Base-by-base conservation (phyloP, 495 filamentous ascomycete species). In the Aeminium ludgeri region DNA sequence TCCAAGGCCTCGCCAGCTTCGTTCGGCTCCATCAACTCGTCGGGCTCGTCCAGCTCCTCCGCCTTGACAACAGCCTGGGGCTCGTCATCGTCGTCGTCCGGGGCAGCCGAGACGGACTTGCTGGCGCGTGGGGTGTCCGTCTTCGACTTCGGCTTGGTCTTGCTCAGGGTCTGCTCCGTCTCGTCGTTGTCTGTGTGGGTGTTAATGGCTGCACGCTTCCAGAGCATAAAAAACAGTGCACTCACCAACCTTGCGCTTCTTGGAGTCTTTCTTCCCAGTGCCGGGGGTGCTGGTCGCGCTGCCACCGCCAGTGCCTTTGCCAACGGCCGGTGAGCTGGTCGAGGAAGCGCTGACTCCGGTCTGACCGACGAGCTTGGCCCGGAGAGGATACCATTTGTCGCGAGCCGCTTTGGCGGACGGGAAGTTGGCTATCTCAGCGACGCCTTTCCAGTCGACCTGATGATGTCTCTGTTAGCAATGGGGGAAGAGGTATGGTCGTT, bases 1-100 rank as follows among this genome's bases (percentile, higher is more conserved):
- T 41, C 38, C 38, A 32, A 32, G 15, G 18, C 3, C 27, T 18
- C 27, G 12, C 38, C 38, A n/a, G 27, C 38, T 15, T 31, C 27
- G 28, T 41, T 41, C 13, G 30, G 38, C 38, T 33, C 38, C 38
- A n/a, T n/a, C n/a, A n/a, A n/a, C n/a, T n/a, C n/a, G n/a, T 30
- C 28, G 8, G 28, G 8, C 28, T 30, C 28, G 8, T 30, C 28
- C n/a, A 8, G 28, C 8, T 41, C 38, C 7, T 35, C 15, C 10
- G 15, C 5, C 27, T 17, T 19, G 11, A 39, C 34, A 3, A 3
- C 36, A 6, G 3, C 23, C 10, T 27, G 15, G n/a, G n/a, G n/a
- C 15, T 28, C 36, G 3, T 29, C 25, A 40, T 10, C 37, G 6
- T 28, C 37, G 6, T 40, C 37, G 23, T 30, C 25, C 6, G 11